A percentile compares a stretch with the other conserved stretches of the same genome.
Conservation (phyloP, 176 grass and related monocot species). For the Eleusine coracana region DNA sequence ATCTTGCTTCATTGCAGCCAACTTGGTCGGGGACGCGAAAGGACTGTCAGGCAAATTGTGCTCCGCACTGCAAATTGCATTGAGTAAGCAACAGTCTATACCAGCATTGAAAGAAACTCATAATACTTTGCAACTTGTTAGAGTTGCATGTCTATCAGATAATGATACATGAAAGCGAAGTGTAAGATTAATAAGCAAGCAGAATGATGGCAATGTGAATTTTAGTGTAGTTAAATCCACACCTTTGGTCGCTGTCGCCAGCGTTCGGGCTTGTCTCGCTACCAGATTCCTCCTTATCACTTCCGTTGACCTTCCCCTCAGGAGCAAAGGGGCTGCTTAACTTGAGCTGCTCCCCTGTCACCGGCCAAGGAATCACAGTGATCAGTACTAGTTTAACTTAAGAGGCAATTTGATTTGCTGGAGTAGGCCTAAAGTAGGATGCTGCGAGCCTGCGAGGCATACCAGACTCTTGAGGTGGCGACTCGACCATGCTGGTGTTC, state of each 20-base stretch:
- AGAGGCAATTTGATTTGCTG: background rate
- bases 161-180: constrained; percentile 40
- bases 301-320: constrained; percentile 55
- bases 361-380: constrained; percentile 30
- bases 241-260: constrained; percentile 77
- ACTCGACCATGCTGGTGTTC: constrained; percentile 22
- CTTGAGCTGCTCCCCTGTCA: constrained; percentile 50
- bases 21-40: constrained; percentile 71
- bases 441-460: background rate
- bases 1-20: background rate
- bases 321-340: constrained; percentile 23
- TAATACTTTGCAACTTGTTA: background rate
- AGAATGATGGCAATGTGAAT: constrained; percentile 10
- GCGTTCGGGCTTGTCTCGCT: constrained; percentile 55
- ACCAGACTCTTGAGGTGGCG: constrained; percentile 38
- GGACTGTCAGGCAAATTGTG: constrained; percentile 86
- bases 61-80: constrained; percentile 52
- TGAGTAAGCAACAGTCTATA: background rate
- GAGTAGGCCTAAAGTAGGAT: background rate
- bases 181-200: background rate
- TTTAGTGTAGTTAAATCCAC: constrained; percentile 46
- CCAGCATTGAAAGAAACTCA: background rate
- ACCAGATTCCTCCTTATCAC: constrained; percentile 72
- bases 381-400: background rate
- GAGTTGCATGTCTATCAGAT: constrained; percentile 19